Conservation (phyloP, 2,329 filamentous ascomycete species). For the Aspergillaceae sp. region DNA sequence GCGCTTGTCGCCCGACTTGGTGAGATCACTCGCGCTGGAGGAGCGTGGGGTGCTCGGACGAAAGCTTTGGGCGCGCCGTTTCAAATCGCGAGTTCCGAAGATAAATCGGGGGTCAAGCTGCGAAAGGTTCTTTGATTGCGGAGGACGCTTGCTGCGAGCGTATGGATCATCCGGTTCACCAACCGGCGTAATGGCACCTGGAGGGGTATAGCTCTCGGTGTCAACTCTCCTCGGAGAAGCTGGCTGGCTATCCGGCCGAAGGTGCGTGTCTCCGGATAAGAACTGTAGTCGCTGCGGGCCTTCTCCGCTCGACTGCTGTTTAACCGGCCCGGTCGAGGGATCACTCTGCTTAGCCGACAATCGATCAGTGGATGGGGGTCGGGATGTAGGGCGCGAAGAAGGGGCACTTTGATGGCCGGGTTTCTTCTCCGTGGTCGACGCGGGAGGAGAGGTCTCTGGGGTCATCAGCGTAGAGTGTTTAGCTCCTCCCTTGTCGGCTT, state of each 20-base stretch:
- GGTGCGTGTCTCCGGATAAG: constrained; percentile 42
- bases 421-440: constrained; percentile 28
- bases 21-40: constrained; percentile 33
- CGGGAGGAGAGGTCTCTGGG: constrained; percentile 47
- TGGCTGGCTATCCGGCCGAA: constrained; percentile 55
- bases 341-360: constrained; percentile 36
- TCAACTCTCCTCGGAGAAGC: constrained; percentile 44
- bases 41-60: constrained; percentile 38
- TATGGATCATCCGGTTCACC: constrained; percentile 81
- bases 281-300: too few relatives aligned
- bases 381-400: constrained; percentile 33
- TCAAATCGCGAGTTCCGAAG: constrained; percentile 67
- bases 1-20: constrained; percentile 41
- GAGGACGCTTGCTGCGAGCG: constrained; percentile 67
- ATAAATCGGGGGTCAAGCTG: constrained; percentile 74
- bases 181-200: constrained; percentile 67
- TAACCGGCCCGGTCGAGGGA: constrained; percentile 34
- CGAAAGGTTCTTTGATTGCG: constrained; percentile 56
- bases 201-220: constrained; percentile 44
- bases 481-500: constrained; percentile 25
- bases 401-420: constrained; percentile 26
- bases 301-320: constrained; percentile 39
- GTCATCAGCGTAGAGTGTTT: constrained; percentile 38
- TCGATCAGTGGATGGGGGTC: constrained; percentile 34
- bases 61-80: constrained; percentile 48